Evolutionary conservation across 2,329 filamentous ascomycete species (phyloP).

Genomic region (Diaporthe eres): DNA sequence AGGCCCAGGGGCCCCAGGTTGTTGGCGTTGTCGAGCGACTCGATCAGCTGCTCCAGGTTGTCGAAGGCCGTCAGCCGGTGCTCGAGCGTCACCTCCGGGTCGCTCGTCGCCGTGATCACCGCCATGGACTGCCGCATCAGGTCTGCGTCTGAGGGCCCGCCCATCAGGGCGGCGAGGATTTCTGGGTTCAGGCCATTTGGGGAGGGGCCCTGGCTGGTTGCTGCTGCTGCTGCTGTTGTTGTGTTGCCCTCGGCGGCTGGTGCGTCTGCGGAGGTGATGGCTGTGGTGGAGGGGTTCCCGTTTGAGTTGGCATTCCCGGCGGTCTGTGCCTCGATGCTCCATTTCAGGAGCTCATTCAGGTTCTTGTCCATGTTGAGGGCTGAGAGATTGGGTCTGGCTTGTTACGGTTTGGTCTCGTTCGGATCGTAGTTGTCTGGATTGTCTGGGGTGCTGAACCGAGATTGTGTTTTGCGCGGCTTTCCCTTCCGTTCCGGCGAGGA

Average conservation of each 20-base stretch:
- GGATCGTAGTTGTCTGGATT: neutral
- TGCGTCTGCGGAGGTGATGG: constrained; percentile 59
- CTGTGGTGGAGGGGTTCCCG: constrained; percentile 43
- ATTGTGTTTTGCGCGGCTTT: neutral
- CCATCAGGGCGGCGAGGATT: constrained; percentile 80
- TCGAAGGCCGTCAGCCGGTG: constrained; percentile 89
- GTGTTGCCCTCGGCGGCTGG: neutral
- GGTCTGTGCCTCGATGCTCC: constrained; percentile 51
- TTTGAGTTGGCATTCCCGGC: constrained; percentile 45
- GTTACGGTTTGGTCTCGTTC: constrained; percentile 30
- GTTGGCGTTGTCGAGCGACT: constrained; percentile 96
- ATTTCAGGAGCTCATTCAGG: constrained; percentile 55
- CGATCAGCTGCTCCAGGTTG: constrained; percentile 94
- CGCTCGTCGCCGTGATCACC: constrained; percentile 72
- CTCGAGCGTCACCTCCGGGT: constrained; percentile 76
- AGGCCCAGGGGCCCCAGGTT: constrained; percentile 84
- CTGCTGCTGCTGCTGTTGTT: neutral
- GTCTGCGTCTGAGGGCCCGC: constrained; percentile 90
- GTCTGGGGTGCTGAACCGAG: constrained; percentile 9
- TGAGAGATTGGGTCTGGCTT: constrained; percentile 25
- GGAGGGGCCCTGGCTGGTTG: constrained; percentile 14
- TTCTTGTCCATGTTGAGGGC: constrained; percentile 50
- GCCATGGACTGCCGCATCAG: constrained; percentile 90
- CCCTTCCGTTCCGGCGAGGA: neutral
- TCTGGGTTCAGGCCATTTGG: constrained; percentile 72